Conservation (phyloP, 1,139 yeast species). For the Pichia inconspicua region DNA sequence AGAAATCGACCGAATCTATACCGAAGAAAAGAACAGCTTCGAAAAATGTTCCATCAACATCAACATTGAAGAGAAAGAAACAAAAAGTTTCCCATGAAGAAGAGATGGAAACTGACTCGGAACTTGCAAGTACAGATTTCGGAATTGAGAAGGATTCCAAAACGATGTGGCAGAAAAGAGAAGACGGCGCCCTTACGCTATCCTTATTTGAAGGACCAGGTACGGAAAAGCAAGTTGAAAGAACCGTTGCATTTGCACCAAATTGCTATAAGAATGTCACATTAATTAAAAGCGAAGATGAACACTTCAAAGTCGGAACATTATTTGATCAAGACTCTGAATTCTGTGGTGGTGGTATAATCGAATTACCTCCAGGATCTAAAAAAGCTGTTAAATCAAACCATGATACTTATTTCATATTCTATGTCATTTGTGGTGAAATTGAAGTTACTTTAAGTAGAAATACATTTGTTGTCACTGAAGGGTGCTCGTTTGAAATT, state of each 20-base stretch:
- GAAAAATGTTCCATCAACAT: background rate
- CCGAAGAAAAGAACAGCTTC: background rate
- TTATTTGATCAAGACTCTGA: constrained; percentile 62
- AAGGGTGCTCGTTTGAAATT: constrained; percentile 75
- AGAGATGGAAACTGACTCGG: background rate
- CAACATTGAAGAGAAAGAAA: background rate
- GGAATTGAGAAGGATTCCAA: constrained; percentile 23
- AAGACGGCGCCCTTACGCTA: constrained; percentile 33
- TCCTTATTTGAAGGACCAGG: constrained; percentile 50
- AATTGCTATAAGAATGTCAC: constrained; percentile 44
- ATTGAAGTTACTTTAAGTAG: constrained; percentile 62
- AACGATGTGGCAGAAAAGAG: constrained; percentile 49
- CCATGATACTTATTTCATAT: constrained; percentile 61
- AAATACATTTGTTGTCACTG: constrained; percentile 50
- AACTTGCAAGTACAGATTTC: background rate
- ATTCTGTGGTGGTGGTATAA: constrained; percentile 68
- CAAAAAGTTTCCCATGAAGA: background rate
- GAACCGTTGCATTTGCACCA: constrained; percentile 66
- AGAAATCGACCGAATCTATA: background rate
- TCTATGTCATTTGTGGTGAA: constrained; percentile 65
- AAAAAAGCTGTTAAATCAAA: constrained; percentile 57
- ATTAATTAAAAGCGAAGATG: constrained; percentile 38
- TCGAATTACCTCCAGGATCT: constrained; percentile 60
- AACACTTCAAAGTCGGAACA: constrained; percentile 56
- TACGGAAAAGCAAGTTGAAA: constrained; percentile 35